phyloP scores from a whole-genome alignment of 2,329 filamentous ascomycete genomes.

The Ophiostoma piceae region DNA sequence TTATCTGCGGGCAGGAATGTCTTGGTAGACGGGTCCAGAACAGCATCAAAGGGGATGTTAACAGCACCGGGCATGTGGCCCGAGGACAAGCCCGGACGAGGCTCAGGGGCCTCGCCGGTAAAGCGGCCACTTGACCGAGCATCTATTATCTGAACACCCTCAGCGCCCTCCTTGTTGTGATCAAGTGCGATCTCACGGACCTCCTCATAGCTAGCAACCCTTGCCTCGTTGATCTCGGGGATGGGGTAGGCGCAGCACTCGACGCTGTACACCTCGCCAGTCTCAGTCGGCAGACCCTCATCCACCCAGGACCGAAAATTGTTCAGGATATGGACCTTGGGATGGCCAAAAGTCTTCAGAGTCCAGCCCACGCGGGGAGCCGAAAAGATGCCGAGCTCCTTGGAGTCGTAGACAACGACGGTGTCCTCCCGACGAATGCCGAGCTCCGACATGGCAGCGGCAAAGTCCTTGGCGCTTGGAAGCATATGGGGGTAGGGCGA shows the following conservation, averaged over 20 bases:
- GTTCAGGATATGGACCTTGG: conserved; percentile 82
- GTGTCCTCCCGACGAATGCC: conserved; percentile 84
- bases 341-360: conserved; percentile 80
- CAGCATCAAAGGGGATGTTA: conserved; percentile 70
- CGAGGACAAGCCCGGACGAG: conserved; percentile 75
- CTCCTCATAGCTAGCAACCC: conserved; percentile 76
- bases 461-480: conserved; percentile 73
- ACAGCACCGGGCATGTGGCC: conserved; percentile 89
- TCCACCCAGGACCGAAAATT: conserved; percentile 95
- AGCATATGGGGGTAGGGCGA: conserved; percentile 97
- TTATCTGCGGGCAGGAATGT: conserved; percentile 67
- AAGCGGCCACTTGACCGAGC: conserved; percentile 76
- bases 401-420: conserved; percentile 89
- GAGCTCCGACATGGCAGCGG: conserved; percentile 78
- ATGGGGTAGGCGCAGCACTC: conserved; percentile 62
- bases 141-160: conserved; percentile 84
- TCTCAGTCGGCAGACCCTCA: conserved; percentile 73
- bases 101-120: conserved; percentile 77
- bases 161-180: conserved; percentile 72
- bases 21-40: conserved; percentile 81
- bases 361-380: conserved; percentile 95
- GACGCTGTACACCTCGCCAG: conserved; percentile 65
- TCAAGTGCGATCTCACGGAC: conserved; percentile 72
- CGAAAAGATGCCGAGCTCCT: conserved; percentile 88
- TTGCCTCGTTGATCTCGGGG: conserved; percentile 52